Base-by-base conservation (phyloP, 495 filamentous ascomycete species). In the Podospora fimiseda region DNA sequence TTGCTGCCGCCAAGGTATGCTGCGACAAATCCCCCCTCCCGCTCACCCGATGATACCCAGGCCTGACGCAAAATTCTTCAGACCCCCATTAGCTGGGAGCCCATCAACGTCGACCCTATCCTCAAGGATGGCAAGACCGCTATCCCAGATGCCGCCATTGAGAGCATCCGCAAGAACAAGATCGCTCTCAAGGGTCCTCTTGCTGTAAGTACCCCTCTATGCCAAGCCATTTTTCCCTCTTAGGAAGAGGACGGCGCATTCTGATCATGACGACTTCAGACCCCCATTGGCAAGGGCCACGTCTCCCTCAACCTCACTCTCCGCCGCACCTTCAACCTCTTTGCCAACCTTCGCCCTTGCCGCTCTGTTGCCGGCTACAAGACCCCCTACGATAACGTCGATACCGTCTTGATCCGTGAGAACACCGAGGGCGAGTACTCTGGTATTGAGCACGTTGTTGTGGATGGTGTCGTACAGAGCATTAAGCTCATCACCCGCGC, bases 381-480 rank as follows among this genome's bases (percentile, higher is more conserved):
- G 83, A 98, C 93, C 37, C 89, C 93, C 50, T 98, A 98, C 78
- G 93, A 98, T 71, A 84, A 87, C 61, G 93, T 98, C 68, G 90
- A 98, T 74, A 97, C 90, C 36, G 88, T 96, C 62, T 76, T 98
- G 64, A 97, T 98, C 77, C 88, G 93, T 73, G 93, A 98, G 79
- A 98, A 98, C 82, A 98, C 94, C 59, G 93, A 98, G 80, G 93
- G 93, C 73, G 93, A 98, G 80, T 98, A 98, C 81, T 95, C 90
- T 18, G 94, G 93, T 43, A 97, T 98, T 65, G 93, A 98, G 81
- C 93, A 98, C 75, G 86, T 96, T 48, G 94, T 97, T 47, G 88
- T 98, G 20, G 91, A 96, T 60, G 93, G 93, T 62, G 93, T 98
- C 51, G 93, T 98, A 2, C 94, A 98, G 80, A 89, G 83, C 79